Base-by-base conservation (phyloP, 164 flowering plant species). In the Euptelea pleiosperma region DNA sequence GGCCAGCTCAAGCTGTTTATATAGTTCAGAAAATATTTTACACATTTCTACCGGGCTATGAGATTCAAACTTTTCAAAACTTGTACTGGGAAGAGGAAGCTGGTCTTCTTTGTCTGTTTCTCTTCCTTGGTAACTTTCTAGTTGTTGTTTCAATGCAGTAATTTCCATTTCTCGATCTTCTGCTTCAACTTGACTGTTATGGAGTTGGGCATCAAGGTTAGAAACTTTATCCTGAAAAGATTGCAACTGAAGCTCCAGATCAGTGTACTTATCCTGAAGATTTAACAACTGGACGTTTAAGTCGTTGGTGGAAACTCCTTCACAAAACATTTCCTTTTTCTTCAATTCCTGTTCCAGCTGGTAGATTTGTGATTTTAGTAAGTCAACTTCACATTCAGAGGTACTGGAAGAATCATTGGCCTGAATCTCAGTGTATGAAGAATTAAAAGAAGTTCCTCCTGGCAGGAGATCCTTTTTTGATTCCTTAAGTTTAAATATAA, bases 401-500 rank as follows among this genome's bases (percentile, higher is more conserved):
- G 46, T 47, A 7, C 2, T 41, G 15, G 44, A 6, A 36, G 30
- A 31, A 43, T 41, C 53, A 62, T 31, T 29, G 14, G 18, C 26
- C 11, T 14, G 41, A 45, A 42, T n/a, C 15, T 45, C 61, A 52
- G 15, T 21, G 19, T 67, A 46, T 5, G 39, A 51, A 57, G 68
- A 63, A 28, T 47, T 53, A 48, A 63, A 41, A 46, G 66, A 63
- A 33, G 35, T 25, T 15, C 45, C 63, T 11, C 53, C 33, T 29
- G 49, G 11, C 41, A 29, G 42, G 29, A 33, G 44, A 42, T 59
- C 66, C 60, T 52, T 74, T 46, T 50, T 62, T 29, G 73, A 65
- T 66, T 73, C 78, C 44, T 83, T 79, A 50, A 83, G 70, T 71
- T 79, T 73, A 21, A 75, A 45, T 50, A 75, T 36, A 61, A 83